These are phyloP conservation scores for Lentinula boryana DNA, from an alignment of 768 basidiomycete genomes.

Conservation along the genomic window DNA sequence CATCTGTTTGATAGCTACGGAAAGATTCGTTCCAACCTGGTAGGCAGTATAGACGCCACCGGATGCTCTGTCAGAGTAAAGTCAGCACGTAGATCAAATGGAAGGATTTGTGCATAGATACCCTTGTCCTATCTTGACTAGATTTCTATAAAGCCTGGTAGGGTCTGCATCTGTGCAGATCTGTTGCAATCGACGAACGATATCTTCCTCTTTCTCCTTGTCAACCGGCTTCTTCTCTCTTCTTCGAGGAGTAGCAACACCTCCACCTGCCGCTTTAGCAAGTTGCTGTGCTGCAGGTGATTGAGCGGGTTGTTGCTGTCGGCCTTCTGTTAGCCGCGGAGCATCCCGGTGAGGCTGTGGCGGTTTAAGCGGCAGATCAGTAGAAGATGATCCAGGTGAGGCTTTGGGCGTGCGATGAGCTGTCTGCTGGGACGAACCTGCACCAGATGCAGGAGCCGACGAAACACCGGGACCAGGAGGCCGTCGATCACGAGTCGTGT, in stretches of 20 bases:
- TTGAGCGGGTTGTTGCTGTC: conserved; percentile 40
- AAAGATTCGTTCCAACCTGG: conserved; percentile 90
- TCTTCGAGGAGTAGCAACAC: conserved; percentile 76
- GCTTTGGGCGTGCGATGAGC: conserved; percentile 34
- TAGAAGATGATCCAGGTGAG: conserved; percentile 53
- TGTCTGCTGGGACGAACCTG: conserved; percentile 23
- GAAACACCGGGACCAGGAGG: conserved; percentile 34
- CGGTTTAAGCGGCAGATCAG: conserved; percentile 49
- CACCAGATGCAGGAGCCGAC: conserved; percentile 17
- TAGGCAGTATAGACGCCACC: conserved; percentile 99
- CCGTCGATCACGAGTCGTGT: conserved; percentile 52
- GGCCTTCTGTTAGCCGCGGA: conserved; percentile 1
- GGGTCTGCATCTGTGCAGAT: conserved; percentile 99
- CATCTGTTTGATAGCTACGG: conserved; percentile 99
- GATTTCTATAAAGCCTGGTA: conserved; percentile 83
- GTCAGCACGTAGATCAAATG: not conserved
- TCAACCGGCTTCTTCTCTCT: conserved; percentile 83
- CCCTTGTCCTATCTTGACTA: conserved; percentile 99
- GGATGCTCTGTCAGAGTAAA: conserved; percentile 59
- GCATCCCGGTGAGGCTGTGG: conserved; percentile 22
- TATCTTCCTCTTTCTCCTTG: conserved; percentile 79
- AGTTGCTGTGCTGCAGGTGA: conserved; percentile 61
- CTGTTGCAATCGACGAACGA: conserved; percentile 83
- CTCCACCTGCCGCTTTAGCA: conserved; percentile 53
- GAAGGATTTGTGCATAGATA: conserved; percentile 31